Evolutionary conservation across 805 yeast species (phyloP).

Genomic region (Pichia rugopelliculosa): DNA sequence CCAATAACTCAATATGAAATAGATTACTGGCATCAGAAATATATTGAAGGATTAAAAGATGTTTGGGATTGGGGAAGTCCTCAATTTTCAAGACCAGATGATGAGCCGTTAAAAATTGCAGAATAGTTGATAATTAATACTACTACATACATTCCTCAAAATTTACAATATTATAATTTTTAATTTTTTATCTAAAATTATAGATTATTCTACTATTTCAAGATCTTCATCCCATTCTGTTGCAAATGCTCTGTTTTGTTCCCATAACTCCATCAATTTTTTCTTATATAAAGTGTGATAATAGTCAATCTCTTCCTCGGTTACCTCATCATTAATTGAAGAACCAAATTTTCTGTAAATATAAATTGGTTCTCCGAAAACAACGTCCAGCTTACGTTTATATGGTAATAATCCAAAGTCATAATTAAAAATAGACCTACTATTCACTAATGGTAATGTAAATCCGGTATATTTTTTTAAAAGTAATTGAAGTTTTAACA

Average conservation of each 20-base stretch:
- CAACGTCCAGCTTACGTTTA: conserved; percentile 71
- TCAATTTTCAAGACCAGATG: conserved; percentile 39
- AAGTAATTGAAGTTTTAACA: conserved; percentile 59
- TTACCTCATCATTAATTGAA: conserved; percentile 22
- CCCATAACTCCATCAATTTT: conserved; percentile 55
- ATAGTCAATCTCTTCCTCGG: conserved; percentile 47
- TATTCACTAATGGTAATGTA: conserved; percentile 86
- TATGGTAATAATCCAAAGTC: conserved; percentile 89
- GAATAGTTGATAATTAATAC: conserved; percentile 23
- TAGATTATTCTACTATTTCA: conserved; percentile 34
- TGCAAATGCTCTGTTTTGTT: conserved; percentile 51
- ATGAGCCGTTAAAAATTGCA: conserved; percentile 39
- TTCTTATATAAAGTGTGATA: conserved; percentile 68
- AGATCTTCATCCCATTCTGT: conserved; percentile 43
- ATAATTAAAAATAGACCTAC: conserved; percentile 86
- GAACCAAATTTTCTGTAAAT: conserved; percentile 19
- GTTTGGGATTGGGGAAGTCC: conserved; percentile 60
- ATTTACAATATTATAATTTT: too few relatives aligned
- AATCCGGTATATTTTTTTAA: conserved; percentile 68
- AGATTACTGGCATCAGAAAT: conserved; percentile 66
- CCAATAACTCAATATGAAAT: conserved; percentile 37
- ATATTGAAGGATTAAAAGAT: conserved; percentile 53
- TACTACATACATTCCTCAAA: too few relatives aligned
- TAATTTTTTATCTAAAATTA: neutral
- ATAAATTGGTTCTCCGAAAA: conserved; percentile 59